Conservation (phyloP, 345 rosid genomes). For the Brassica incana region DNA sequence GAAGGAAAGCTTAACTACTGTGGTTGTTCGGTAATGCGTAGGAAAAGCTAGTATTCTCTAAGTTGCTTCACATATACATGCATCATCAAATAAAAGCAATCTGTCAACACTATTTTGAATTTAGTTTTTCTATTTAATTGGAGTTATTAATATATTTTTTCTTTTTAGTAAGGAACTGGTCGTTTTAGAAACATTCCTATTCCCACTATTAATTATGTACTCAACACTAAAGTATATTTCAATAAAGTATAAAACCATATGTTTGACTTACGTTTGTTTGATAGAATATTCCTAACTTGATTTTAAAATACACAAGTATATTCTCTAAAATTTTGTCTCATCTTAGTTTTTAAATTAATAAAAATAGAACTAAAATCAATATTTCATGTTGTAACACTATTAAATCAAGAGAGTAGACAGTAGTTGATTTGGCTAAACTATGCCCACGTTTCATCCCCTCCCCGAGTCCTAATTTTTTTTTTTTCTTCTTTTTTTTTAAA, state of each 20-base stretch:
- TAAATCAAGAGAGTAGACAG: background rate
- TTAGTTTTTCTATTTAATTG: background rate
- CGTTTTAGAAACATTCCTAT: background rate
- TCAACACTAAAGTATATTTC: background rate
- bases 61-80: background rate
- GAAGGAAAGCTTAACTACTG: background rate
- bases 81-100: background rate
- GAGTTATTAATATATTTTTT: no score
- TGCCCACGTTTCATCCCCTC: background rate
- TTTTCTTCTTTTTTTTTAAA: no score
- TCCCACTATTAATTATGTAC: background rate
- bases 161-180: no score
- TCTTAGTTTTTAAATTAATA: background rate
- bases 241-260: background rate
- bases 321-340: background rate
- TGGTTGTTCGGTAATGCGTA: background rate
- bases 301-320: background rate
- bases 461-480: background rate
- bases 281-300: background rate
- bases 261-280: background rate
- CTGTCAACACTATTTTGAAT: background rate
- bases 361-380: background rate
- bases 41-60: background rate
- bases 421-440: background rate
- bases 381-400: background rate